Evolutionary conservation across 1,139 yeast genomes (phyloP).

Genomic region (Pichia sp.): DNA sequence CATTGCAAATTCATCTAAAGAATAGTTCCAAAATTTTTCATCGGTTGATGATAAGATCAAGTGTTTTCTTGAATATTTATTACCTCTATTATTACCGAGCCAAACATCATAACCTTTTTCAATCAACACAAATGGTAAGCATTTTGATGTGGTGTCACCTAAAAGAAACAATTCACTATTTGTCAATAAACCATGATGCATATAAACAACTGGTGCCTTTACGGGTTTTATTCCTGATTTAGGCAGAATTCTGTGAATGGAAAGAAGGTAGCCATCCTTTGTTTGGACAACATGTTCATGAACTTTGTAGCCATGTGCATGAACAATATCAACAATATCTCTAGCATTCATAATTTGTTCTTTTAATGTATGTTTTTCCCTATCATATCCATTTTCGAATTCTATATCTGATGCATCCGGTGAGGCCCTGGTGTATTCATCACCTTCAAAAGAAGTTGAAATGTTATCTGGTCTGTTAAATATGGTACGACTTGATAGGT

Average conservation of each 20-base stretch:
- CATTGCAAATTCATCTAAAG: conserved; percentile 76
- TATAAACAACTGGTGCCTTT: conserved; percentile 30
- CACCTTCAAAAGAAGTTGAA: conserved; percentile 4
- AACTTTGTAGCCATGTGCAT: conserved; percentile 52
- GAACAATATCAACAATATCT: conserved; percentile 61
- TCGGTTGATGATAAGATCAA: conserved; percentile 36
- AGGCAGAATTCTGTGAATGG: conserved; percentile 33
- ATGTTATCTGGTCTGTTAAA: conserved; percentile 22
- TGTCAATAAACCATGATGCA: conserved; percentile 44
- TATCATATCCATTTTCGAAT: not conserved
- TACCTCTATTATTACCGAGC: conserved; percentile 86
- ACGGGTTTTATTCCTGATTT: conserved; percentile 1
- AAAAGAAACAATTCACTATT: conserved; percentile 41
- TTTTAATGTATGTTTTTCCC: conserved; percentile 7
- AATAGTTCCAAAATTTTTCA: conserved; percentile 68
- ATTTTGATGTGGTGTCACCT: conserved; percentile 33
- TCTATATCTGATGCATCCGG: not conserved
- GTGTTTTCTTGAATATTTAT: conserved; percentile 58
- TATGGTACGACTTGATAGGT: conserved; percentile 14
- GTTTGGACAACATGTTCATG: conserved; percentile 68
- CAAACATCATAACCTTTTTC: conserved; percentile 84
- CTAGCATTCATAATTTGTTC: conserved; percentile 31
- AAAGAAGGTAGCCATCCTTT: conserved; percentile 37
- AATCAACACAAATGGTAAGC: conserved; percentile 64
- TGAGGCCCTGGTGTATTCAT: not conserved